Evolutionary conservation across 306 rosid species (phyloP), one percentile per base, ranked within the genome.

Genomic region (Urtica urens): DNA sequence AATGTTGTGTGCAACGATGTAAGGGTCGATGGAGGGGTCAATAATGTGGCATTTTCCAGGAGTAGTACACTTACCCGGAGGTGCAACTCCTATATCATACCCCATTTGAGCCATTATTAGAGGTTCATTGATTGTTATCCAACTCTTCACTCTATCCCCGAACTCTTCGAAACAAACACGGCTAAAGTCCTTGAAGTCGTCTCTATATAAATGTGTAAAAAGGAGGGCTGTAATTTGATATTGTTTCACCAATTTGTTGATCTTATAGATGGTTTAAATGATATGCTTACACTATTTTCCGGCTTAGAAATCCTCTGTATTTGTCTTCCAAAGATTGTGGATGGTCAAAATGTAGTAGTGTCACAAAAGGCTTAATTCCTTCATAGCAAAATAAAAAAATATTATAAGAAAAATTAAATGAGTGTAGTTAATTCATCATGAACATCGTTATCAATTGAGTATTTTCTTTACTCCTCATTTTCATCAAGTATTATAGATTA

Each of bases 91-190:
- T 8, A 45, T 16, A 34, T 53, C 64, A 50, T 65, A 30, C 13
- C 77, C 77, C 24, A 39, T n/a, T 13, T 18, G 17, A 2, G 65
- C 62, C 9, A 33, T 9, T 9, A 56, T 17, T 3, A 6, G 51
- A 2, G 72, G 72, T 43, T 71, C 69, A 30, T 71, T 65, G 22
- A 71, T 46, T 23, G 77, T 71, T 18, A 65, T n/a, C 75, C 75
- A 69, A 58, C 58, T 51, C 22, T 63, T 69, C 20, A 69, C 66
- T 33, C 66, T 47, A 23, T 68, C 74, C 38, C 74, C 74, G 20
- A 25, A 68, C 29, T 24, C 29, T 17, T 18, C 44, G 30, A 63
- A 69, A 31, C 75, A 62, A 6, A 69, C 10, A 10, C 51, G 44
- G 35, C 38, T 33, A 12, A 51, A 61, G 38, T 43, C 59, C 53